These are phyloP conservation scores for Aureobasidium sp. DNA, from an alignment of 2,329 filamentous ascomycete genomes.

Conservation along the genomic window DNA sequence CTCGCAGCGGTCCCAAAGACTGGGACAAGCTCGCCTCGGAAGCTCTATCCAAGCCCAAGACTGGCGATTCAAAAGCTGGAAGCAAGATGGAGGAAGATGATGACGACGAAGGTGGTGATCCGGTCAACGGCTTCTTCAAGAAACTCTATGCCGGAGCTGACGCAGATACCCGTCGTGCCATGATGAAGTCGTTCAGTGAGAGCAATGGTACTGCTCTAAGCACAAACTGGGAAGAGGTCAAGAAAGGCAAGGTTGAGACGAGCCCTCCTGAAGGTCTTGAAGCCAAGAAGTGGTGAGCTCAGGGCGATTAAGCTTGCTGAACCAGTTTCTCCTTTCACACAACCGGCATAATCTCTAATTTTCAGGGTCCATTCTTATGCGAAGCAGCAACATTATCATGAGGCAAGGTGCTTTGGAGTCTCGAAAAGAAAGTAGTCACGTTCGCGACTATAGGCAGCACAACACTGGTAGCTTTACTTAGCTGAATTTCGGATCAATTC, in stretches of 20 bases:
- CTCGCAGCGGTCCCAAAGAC: conserved; percentile 73
- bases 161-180: conserved; percentile 77
- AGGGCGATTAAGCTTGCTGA: too few relatives aligned
- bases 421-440: too few relatives aligned
- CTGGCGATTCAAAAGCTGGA: conserved; percentile 22
- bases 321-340: too few relatives aligned
- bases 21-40: conserved; percentile 73
- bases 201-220: conserved; percentile 89
- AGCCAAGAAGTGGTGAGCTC: conserved; percentile 58
- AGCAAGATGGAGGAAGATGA: conserved; percentile 43
- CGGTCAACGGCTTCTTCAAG: conserved; percentile 82
- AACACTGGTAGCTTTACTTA: too few relatives aligned
- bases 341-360: too few relatives aligned
- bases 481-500: too few relatives aligned
- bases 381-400: too few relatives aligned
- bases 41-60: conserved; percentile 28
- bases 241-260: conserved; percentile 62
- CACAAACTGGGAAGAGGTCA: conserved; percentile 85
- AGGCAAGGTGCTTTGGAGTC: too few relatives aligned
- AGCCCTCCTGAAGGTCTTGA: conserved; percentile 69
- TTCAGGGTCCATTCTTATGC: too few relatives aligned
- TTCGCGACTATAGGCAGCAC: too few relatives aligned
- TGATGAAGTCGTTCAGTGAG: conserved; percentile 96
- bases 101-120: conserved; percentile 49
- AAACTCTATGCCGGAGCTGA: conserved; percentile 71